Base-by-base conservation (phyloP, 2,329 filamentous ascomycete genomes). In the Ophiostoma piceae region DNA sequence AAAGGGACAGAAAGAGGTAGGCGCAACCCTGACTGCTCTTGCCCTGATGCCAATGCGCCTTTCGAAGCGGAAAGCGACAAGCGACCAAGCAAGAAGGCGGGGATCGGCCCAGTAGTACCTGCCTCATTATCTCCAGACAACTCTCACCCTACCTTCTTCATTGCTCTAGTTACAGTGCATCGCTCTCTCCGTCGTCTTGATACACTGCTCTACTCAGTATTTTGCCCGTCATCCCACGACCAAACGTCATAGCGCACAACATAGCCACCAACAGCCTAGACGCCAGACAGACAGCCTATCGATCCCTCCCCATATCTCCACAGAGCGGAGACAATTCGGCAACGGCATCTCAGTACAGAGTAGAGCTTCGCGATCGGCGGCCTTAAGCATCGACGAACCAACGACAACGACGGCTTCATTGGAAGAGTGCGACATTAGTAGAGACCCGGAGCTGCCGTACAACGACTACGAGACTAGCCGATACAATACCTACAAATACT, bases 1-100 rank as follows among this genome's bases (percentile, higher is more conserved):
- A 19, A 47, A n/a, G n/a, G 26, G 60, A 62, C 2, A 35, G 51
- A 26, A 69, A 57, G 64, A 51, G 47, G 68, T 29, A n/a, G 68
- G 68, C 62, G 62, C 43, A 47, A 47, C 43, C 43, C 43, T 47
- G 43, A 47, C 43, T 47, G 43, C 43, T 47, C 16, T n/a, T 47
- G 43, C 43, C 43, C 43, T 47, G 43, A 47, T 47, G 43, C 43
- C 43, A 47, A 47, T 47, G 43, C 43, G 43, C 43, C 16, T 47
- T n/a, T 19, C 43, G 19, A 47, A 19, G 7, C 16, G 37, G 60
- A 37, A 32, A 32, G 12, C 41, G 19, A 47, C 43, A 47, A 47
- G 43, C 16, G 43, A 47, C 43, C 43, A 47, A 47, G 19, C 16
- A 47, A 47, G 43, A 47, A 47, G 43, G 43, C 43, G 43, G 43